These are phyloP conservation scores for Geosiphon pyriformis DNA, from an alignment of 192 early-diverging fungal genomes.

Conservation along the genomic window DNA sequence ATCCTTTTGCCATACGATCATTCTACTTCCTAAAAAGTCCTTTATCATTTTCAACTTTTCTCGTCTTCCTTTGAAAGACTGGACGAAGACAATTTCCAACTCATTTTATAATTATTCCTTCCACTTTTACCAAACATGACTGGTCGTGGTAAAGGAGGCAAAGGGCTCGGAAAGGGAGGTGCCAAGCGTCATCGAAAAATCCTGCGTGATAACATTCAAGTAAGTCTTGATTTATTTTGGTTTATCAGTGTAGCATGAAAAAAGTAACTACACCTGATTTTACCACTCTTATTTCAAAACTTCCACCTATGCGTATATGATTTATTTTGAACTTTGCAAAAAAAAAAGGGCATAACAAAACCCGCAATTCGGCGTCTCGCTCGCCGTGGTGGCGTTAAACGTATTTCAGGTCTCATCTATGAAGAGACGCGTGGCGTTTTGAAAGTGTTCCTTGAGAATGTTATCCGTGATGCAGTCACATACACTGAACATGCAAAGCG, in stretches of 20 bases:
- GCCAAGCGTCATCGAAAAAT: constrained; percentile 95
- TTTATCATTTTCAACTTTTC: too few species aligned
- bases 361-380: constrained; percentile 90
- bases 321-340: too few species aligned
- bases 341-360: constrained; percentile 24
- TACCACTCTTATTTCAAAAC: too few species aligned
- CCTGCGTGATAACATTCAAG: constrained; percentile 75
- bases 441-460: constrained; percentile 97
- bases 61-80: too few species aligned
- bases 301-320: too few species aligned
- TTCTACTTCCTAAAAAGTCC: too few species aligned
- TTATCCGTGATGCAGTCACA: constrained; percentile 84
- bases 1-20: too few species aligned
- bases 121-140: constrained; percentile 60
- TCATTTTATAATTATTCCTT: too few species aligned
- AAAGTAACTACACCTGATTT: too few species aligned
- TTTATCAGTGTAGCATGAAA: too few species aligned
- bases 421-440: constrained; percentile 97
- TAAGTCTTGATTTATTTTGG: not conserved
- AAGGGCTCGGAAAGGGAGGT: constrained; percentile 89
- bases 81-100: too few species aligned
- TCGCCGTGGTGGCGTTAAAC: constrained; percentile 99
- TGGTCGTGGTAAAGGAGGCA: constrained; percentile 90
- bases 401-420: constrained; percentile 98
- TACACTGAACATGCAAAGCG: constrained; percentile 99